A percentile compares a stretch with the other conserved stretches of the same genome.
Evolutionary conservation across 345 rosid species (phyloP).

Genomic region (Salix suchowensis): DNA sequence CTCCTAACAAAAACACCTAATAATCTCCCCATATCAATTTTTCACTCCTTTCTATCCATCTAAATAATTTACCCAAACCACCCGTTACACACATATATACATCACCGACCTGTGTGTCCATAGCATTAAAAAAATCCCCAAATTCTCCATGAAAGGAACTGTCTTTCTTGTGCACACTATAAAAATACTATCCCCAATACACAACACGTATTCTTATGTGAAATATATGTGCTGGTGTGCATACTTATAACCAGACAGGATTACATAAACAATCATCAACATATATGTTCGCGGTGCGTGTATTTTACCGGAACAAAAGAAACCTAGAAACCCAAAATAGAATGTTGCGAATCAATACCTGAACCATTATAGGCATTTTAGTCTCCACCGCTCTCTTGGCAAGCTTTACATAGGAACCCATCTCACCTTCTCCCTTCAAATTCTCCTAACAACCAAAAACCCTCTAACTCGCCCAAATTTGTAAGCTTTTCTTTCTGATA

Average conservation of each 20-base stretch:
- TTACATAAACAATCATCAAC: background rate
- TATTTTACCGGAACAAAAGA: background rate
- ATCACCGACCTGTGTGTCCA: background rate
- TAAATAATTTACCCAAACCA: background rate
- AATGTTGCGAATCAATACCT: slow-evolving; percentile 41
- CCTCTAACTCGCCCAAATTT: background rate
- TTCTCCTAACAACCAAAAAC: background rate
- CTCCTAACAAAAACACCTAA: slow-evolving; percentile 1
- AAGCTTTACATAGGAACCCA: slow-evolving; percentile 78
- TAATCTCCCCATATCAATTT: background rate
- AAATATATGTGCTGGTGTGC: background rate
- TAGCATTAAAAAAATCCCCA: background rate
- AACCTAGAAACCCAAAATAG: slow-evolving; percentile 10
- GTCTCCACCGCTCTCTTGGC: slow-evolving; percentile 81
- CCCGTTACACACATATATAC: background rate
- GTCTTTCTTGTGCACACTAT: background rate
- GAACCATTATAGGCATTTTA: slow-evolving; percentile 77
- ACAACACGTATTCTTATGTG: background rate
- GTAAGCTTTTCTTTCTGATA: background rate
- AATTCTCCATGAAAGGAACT: background rate
- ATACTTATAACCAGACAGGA: background rate
- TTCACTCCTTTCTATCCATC: background rate
- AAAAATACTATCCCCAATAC: background rate
- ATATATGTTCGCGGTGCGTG: background rate
- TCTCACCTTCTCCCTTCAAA: slow-evolving; percentile 23